A percentile compares a stretch with the other conserved stretches of the same genome.
phyloP scores from a whole-genome alignment of 2,329 filamentous ascomycete species.

The Venturia pyrina region DNA sequence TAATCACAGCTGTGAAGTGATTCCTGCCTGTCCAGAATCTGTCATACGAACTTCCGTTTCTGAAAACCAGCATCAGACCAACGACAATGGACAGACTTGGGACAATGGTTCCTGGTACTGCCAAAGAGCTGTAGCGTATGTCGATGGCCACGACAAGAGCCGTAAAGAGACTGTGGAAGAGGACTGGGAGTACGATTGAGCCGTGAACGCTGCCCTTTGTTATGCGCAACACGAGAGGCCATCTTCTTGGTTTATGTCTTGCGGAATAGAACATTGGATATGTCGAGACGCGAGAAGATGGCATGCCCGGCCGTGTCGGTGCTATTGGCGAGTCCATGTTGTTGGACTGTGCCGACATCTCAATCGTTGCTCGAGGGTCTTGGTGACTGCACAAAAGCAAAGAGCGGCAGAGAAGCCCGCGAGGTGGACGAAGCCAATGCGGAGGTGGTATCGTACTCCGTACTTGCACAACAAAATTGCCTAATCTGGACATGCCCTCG shows the following conservation, averaged over 20 bases:
- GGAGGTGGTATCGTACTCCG: too few relatives aligned
- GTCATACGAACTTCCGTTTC: constrained; percentile 54
- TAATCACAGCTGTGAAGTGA: constrained; percentile 46
- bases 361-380: not conserved
- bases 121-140: constrained; percentile 38
- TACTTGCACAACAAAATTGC: too few relatives aligned
- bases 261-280: constrained; percentile 33
- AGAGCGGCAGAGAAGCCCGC: not conserved
- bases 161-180: constrained; percentile 48
- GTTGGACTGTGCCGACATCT: not conserved
- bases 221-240: constrained; percentile 54
- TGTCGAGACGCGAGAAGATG: not conserved
- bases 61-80: constrained; percentile 57
- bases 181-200: constrained; percentile 46
- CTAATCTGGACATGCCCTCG: not conserved
- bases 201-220: constrained; percentile 54
- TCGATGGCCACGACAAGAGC: constrained; percentile 50
- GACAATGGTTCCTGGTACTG: constrained; percentile 50
- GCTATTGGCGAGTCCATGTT: not conserved
- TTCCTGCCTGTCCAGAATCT: constrained; percentile 54
- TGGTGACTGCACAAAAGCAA: not conserved
- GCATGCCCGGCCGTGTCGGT: not conserved
- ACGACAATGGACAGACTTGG: constrained; percentile 56
- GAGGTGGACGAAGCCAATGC: too few relatives aligned
- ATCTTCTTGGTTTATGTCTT: constrained; percentile 41